Evolutionary conservation across 2,329 filamentous ascomycete species (phyloP), one percentile per base, ranked within the genome.

Genomic region (Tolypocladium guangdongense): DNA sequence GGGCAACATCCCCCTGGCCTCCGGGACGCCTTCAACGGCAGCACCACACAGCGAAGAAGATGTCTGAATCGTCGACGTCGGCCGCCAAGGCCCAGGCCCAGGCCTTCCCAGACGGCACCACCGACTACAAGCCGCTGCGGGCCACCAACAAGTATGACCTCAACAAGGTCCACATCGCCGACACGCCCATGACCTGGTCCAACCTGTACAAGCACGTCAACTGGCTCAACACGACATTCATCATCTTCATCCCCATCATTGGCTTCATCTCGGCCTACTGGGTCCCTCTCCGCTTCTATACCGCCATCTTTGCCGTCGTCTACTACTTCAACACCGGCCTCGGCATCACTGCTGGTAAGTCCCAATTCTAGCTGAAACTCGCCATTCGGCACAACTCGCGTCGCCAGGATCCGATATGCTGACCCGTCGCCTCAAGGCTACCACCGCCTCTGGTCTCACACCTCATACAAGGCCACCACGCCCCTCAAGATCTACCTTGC

Each of bases 191-290:
- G 62, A 95, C 88, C 56, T 79, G 77, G 71, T 75, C 78, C 64
- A 96, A 95, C 76, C 93, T 88, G 88, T 84, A 90, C 74, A 86
- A 91, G 74, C 90, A 96, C 68, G 80, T 96, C 76, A 90, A 95
- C 79, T 96, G 90, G 90, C 79, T 96, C 60, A 96, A 95, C 71
- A 84, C 88, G 58, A 80, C 78, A 57, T 80, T 96, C 68, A 92
- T 95, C 68, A 71, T 95, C 59, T 77, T 86, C 60, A 79, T 95
- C 47, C 90, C 91, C 43, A 57, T 91, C 49, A 76, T 81, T 54
- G 90, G 90, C 58, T 80, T 86, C 66, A 71, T 93, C 62, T 79
- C 82, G 52, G 79, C 90, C 51, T 83, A 87, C 72, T 95, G 86
- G 85, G 86, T 89, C 47, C 88, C 89, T 53, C 74, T 92, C 36